Conservation (phyloP, 2,329 filamentous ascomycete species). For the Allantophomopsis lycopodina region DNA sequence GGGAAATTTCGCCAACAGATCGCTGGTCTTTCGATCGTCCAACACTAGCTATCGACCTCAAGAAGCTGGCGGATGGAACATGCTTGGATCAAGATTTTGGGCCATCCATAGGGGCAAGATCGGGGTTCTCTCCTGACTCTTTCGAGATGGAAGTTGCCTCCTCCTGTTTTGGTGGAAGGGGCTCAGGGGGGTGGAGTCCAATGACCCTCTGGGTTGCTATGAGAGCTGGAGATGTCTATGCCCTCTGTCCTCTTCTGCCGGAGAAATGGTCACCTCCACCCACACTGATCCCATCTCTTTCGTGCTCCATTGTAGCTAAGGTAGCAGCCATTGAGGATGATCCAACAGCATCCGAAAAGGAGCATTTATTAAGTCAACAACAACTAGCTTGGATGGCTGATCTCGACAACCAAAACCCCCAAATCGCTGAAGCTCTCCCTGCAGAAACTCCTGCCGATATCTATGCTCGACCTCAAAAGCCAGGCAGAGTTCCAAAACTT, state of each 20-base stretch:
- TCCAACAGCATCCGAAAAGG: conserved; percentile 32
- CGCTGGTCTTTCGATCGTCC: conserved; percentile 80
- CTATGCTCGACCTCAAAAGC: conserved; percentile 40
- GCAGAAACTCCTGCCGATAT: conserved; percentile 39
- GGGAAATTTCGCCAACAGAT: conserved; percentile 77
- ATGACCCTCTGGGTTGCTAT: conserved; percentile 99
- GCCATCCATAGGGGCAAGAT: conserved; percentile 60
- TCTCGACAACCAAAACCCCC: conserved; percentile 47
- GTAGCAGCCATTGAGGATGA: conserved; percentile 49
- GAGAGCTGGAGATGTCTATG: conserved; percentile 84
- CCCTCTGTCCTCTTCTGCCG: conserved; percentile 79
- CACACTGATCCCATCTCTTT: conserved; percentile 68
- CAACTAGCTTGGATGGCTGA: conserved; percentile 57
- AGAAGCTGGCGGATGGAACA: conserved; percentile 75
- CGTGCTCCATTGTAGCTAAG: conserved; percentile 69
- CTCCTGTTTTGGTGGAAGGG: conserved; percentile 59
- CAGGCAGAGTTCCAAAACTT: conserved; percentile 42
- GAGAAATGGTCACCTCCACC: conserved; percentile 70
- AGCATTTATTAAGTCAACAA: conserved; percentile 45
- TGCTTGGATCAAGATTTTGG: conserved; percentile 73
- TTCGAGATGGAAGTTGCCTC: conserved; percentile 92
- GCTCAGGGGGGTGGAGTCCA: conserved; percentile 75
- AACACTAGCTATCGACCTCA: conserved; percentile 72
- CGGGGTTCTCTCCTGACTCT: conserved; percentile 75
- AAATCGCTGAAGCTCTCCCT: conserved; percentile 31